Evolutionary conservation across 1,284 basidiomycete genomes (phyloP), one percentile per base, ranked within the genome.

Genomic region (Naganishia albida): DNA sequence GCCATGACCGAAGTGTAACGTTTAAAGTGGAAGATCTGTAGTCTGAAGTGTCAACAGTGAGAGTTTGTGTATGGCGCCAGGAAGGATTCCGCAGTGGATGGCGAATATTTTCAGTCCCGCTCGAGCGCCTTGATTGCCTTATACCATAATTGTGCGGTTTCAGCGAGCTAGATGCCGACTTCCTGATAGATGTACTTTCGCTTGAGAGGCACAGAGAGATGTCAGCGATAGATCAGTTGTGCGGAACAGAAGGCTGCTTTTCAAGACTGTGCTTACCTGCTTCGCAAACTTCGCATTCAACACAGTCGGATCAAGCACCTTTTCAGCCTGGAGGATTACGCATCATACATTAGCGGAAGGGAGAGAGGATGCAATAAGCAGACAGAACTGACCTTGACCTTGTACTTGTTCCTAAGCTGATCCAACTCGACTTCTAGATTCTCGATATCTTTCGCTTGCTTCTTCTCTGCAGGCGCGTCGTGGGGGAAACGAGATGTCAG

Each of bases 171-270:
- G 25, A 60, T 60, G 46, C 57, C 57, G 46, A 60, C 57, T 60
- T 60, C 57, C 25, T 60, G 46, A n/a, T 50, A 60, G 38, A 60
- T 60, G 57, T 60, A 60, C 25, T 60, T 60, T 20, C 57, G 57
- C 57, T 60, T 18, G 1, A 1, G 43, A 25, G 15, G 25, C 0
- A n/a, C 25, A n/a, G 13, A 51, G 16, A 13, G 23, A 16, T 16
- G 26, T 13, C 26, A 53, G 18, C n/a, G 34, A 26, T 6, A 6
- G 28, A 12, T 1, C 18, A n/a, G 10, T 15, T 3, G 25, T 3
- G 7, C 2, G 23, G 23, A 56, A 18, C 25, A 13, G 12, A 12
- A 20, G 1, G 25, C 15, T 7, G 18, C n/a, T 13, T n/a, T n/a
- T n/a, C 3, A 39, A 7, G 18, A 46, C 20, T 30, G 12, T 25